These are phyloP conservation scores for Heimioporus sp. DNA, from an alignment of 768 basidiomycete genomes.

Conservation along the genomic window DNA sequence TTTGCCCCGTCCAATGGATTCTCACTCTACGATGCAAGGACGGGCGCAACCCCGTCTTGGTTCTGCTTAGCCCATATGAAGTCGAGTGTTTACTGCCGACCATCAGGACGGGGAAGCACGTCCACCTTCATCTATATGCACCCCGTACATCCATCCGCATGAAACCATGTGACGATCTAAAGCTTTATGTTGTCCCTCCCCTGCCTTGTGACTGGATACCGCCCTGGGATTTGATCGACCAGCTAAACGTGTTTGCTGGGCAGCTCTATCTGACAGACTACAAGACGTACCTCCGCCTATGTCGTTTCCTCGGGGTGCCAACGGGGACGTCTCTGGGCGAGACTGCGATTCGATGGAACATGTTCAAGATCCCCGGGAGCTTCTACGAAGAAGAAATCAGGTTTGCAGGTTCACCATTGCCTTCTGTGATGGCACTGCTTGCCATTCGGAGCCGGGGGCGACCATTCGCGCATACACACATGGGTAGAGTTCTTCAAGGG, in stretches of 20 bases:
- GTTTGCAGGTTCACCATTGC: conserved; percentile 31
- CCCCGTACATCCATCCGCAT: neutral
- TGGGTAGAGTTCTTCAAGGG: neutral
- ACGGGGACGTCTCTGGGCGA: neutral
- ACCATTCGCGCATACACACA: neutral
- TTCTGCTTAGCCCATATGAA: conserved; percentile 2
- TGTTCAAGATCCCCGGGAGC: conserved; percentile 2
- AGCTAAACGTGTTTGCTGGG: conserved; percentile 27
- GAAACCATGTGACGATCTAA: neutral
- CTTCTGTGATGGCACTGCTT: neutral
- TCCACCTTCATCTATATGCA: conserved; percentile 2
- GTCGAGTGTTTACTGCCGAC: neutral
- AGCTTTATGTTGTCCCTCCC: neutral
- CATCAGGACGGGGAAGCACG: neutral
- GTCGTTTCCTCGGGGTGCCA: neutral
- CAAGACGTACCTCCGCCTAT: neutral
- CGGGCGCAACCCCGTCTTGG: neutral
- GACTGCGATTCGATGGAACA: neutral
- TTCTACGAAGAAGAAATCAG: conserved; percentile 1
- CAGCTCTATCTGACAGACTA: conserved; percentile 6
- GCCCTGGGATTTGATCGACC: neutral
- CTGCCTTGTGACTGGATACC: neutral
- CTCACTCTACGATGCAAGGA: neutral
- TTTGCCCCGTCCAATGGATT: conserved; percentile 1
- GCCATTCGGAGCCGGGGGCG: neutral